Evolutionary conservation across 495 filamentous ascomycete genomes (phyloP), one percentile per base, ranked within the genome.

Genomic region (Thermothielavioides terrestris): DNA sequence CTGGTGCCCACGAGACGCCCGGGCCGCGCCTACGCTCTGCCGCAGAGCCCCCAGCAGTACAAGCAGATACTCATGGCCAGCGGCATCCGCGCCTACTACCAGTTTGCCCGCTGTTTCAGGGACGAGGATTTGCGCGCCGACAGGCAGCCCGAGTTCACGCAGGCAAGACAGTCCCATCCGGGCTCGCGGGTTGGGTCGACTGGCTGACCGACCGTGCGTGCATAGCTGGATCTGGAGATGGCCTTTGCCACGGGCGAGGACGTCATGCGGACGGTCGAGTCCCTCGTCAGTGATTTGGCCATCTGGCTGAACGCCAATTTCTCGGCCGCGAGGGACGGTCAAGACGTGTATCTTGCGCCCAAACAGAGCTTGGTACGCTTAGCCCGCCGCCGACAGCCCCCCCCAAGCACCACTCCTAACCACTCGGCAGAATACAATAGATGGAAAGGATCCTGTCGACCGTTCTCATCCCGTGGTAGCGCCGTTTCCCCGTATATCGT

Each of bases 41-140:
- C 92, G 0, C 92, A 98, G 60, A 96, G 90, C 50, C 92, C 92
- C 7, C 92, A 98, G 68, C 92, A 98, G 64, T 97, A 95, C 65
- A 98, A 98, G 66, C 92, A 98, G 68, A 91, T 97, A 35, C 76
- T 98, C 17, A 96, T 98, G 89, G 85, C 89, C 8, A 85, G 84
- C 59, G 90, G 91, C 0, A 76, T 97, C 15, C 64, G 71, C 5
- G 76, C 74, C 7, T 98, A 98, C 64, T 95, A 79, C 61, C 92
- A 98, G 65, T 86, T 97, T 66, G 92, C 94, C 2, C 82, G 79
- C 52, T 98, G 92, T 59, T 98, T 97, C 68, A 84, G 92, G 7
- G 92, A 98, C 62, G 92, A 98, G 64, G 92, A 96, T 71, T 70
- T 91, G 36, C 74, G 92, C 20, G 90, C 94, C 0, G 94, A 97